Evolutionary conservation across 768 basidiomycete genomes (phyloP), one percentile per base, ranked within the genome.

Genomic region (Pisolithus tinctorius): DNA sequence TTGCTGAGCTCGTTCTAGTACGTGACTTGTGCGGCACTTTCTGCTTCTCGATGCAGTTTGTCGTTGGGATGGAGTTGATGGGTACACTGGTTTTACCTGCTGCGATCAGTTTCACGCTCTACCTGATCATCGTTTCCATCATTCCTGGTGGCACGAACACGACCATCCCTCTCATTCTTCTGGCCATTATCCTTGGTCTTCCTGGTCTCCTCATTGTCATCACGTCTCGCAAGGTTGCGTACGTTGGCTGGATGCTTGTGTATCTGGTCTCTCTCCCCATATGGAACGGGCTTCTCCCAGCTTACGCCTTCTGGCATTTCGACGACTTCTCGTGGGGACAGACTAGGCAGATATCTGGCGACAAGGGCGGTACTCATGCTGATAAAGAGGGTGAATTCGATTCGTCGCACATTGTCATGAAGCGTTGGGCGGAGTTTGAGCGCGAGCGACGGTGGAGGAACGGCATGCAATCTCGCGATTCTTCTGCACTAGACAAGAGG

Each of bases 21-120:
- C 84, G 94, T 23, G 96, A 99, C 68, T 82, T 98, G n/a, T 99
- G 95, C 59, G 96, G 96, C 44, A 97, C 94, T 3, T 99, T 98
- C 84, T 99, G 96, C 75, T 98, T 99, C 81, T 94, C 92, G 10
- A 97, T 97, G 95, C 94, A 96, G 74, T 97, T 97, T 64, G 93
- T 97, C 58, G 92, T 95, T 34, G 93, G 88, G 66, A 99, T 99
- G 94, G 96, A 99, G 66, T 76, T 99, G 56, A 83, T 89, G 54
- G 95, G 95, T 64, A 98, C 96, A 3, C 79, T 99, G 55, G 95
- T 98, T 27, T 76, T 98, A 23, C 96, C 96, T 20, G 96, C 94
- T 38, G 95, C 96, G 55, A 98, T 98, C 72, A 82, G 90, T 37
- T 98, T 99, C 77, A 98, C 96, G 1, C 69, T 95, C 47, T 96